Evolutionary conservation across 2,329 filamentous ascomycete species (phyloP), one percentile per base, ranked within the genome.

Genomic region (Ampelomyces quisqualis): DNA sequence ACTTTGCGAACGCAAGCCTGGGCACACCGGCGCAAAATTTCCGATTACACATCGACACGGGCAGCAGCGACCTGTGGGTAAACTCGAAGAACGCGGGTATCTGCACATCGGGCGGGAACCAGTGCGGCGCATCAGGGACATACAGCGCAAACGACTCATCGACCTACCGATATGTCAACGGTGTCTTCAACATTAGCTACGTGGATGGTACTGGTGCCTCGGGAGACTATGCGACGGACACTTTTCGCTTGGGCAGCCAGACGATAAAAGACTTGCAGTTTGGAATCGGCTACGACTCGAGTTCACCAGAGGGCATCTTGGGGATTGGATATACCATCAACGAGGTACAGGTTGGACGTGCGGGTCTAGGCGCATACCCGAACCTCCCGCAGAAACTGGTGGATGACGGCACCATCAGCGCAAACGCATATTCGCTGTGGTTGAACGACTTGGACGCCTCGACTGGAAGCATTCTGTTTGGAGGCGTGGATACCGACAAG

Each of bases 111-210:
- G 55, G 61, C 1, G 63, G 65, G 1, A 60, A 74, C 10, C 76
- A 77, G 1, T 93, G 88, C 60, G 57, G 67, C 5, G 70, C 68
- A 13, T 77, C 80, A 1, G 88, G 87, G 10, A 81, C 81, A 1
- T 95, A 90, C 67, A 65, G 70, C 29, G 77, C 86, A 27, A 85
- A 86, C 62, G 68, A 74, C 1, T 95, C 89, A 0, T 88, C 86
- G 2, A 87, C 88, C 2, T 91, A 90, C 67, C 59, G 76, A 22
- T 89, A 84, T 61, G 68, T 95, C 39, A 83, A 82, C 49, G 82
- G 79, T 59, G 76, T 82, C 45, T 95, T 96, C 73, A 90, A 91
- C 70, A 95, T 95, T 50, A 82, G 83, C 1, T 95, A 95, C 53
- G 85, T 86, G 27, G 90, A 95, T 68, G 87, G 87, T 31, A 86